Evolutionary conservation across 305 asterid species (phyloP).

Genomic region (Fraxinus sp.): DNA sequence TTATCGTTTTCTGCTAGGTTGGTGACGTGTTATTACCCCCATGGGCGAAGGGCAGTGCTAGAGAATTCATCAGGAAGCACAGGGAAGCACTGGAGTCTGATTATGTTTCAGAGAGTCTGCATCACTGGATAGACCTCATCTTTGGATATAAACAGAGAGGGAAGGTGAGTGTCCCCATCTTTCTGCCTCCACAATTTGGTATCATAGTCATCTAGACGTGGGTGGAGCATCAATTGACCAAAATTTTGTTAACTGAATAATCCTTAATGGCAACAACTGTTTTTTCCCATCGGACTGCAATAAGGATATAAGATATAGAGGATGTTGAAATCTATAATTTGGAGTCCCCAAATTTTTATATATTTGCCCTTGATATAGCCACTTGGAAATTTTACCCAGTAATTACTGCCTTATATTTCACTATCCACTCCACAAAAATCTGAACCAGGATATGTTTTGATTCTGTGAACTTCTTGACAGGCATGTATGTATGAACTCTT

Average conservation of each 20-base stretch:
- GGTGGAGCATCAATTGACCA: background rate
- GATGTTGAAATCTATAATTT: background rate
- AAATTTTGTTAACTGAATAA: background rate
- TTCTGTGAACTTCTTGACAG: background rate
- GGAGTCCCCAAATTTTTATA: background rate
- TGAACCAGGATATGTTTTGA: background rate
- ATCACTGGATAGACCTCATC: constrained; percentile 99
- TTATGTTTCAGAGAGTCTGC: constrained; percentile 93
- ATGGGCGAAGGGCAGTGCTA: constrained; percentile 91
- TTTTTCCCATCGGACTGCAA: background rate
- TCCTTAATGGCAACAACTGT: background rate
- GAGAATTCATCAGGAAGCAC: constrained; percentile 91
- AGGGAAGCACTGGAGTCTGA: constrained; percentile 97
- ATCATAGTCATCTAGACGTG: background rate
- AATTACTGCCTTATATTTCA: background rate
- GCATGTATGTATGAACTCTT: background rate
- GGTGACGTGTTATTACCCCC: constrained; percentile 90
- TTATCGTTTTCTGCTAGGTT: constrained; percentile 55
- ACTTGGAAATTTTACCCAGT: background rate
- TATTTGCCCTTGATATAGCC: background rate
- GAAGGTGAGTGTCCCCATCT: constrained; percentile 56
- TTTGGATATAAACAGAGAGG: constrained; percentile 97
- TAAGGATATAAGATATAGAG: background rate
- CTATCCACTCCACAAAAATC: background rate
- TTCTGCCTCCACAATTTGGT: constrained; percentile 5